These are phyloP conservation scores for Suillus cothurnatus DNA, from an alignment of 768 basidiomycete species.

Conservation along the genomic window DNA sequence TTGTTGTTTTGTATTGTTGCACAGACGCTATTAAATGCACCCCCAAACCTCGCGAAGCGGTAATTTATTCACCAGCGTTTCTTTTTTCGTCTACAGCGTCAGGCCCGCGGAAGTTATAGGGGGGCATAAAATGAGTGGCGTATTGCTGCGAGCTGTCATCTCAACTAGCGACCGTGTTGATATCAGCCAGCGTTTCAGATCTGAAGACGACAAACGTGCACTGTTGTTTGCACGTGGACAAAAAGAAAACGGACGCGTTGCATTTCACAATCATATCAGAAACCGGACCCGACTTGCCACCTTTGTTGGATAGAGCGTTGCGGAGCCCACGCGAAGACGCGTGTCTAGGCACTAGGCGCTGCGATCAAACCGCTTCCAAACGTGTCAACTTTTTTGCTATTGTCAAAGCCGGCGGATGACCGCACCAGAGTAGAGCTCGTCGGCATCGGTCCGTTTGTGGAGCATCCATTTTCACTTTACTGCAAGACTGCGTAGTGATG, in stretches of 20 bases:
- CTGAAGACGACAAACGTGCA: background rate
- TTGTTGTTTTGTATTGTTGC: slow-evolving; percentile 1
- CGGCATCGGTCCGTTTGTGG: background rate
- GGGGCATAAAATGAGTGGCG: background rate
- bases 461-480: background rate
- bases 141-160: background rate
- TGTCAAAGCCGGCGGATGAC: background rate
- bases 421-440: background rate
- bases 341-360: background rate
- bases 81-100: background rate
- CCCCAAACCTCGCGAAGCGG: background rate
- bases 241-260: background rate
- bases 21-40: background rate
- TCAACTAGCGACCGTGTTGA: background rate
- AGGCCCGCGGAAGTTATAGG: background rate
- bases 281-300: slow-evolving; percentile 1
- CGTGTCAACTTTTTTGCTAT: slow-evolving; percentile 6
- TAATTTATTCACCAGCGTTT: background rate
- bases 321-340: background rate
- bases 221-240: background rate
- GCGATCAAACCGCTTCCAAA: slow-evolving; percentile 7
- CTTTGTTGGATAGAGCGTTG: background rate
- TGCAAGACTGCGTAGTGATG: background rate
- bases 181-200: slow-evolving; percentile 1
- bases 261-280: background rate